phyloP scores from a whole-genome alignment of 164 flowering plant species.

The Annona cherimola region DNA sequence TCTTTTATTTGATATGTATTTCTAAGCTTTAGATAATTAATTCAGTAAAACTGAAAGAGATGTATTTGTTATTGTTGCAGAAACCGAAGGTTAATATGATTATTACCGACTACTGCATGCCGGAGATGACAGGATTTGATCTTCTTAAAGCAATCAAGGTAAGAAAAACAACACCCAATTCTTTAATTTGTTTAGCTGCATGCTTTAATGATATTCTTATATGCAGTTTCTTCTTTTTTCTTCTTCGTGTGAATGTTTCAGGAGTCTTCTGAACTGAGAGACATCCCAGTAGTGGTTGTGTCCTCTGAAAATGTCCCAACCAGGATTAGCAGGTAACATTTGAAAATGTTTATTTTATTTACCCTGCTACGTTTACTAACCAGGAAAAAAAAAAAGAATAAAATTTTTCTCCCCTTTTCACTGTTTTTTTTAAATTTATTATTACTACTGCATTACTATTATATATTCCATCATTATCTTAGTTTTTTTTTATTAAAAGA shows the following conservation, averaged over 20 bases:
- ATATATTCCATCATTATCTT: no score
- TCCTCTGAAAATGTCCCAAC: conserved; percentile 75
- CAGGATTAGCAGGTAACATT: conserved; percentile 47
- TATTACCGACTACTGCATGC: conserved; percentile 84
- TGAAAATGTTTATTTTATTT: background rate
- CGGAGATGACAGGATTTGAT: conserved; percentile 83
- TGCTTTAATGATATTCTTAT: background rate
- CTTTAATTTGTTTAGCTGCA: background rate
- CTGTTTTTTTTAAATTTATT: background rate
- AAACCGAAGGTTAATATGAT: conserved; percentile 54
- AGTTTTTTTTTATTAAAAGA: no score
- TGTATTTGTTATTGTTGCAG: conserved; percentile 19
- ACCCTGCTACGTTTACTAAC: background rate
- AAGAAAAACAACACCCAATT: background rate
- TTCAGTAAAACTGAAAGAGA: background rate
- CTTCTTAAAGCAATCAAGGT: conserved; percentile 79
- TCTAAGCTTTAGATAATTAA: background rate
- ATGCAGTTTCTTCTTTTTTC: background rate
- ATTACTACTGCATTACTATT: no score
- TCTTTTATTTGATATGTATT: background rate
- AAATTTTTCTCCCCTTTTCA: background rate
- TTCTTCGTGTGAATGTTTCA: conserved; percentile 12
- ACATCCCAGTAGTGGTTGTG: conserved; percentile 67
- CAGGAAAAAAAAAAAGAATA: background rate
- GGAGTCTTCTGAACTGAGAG: conserved; percentile 52